Evolutionary conservation across 1,284 basidiomycete genomes (phyloP).

Genomic region (Flammula alnicola): DNA sequence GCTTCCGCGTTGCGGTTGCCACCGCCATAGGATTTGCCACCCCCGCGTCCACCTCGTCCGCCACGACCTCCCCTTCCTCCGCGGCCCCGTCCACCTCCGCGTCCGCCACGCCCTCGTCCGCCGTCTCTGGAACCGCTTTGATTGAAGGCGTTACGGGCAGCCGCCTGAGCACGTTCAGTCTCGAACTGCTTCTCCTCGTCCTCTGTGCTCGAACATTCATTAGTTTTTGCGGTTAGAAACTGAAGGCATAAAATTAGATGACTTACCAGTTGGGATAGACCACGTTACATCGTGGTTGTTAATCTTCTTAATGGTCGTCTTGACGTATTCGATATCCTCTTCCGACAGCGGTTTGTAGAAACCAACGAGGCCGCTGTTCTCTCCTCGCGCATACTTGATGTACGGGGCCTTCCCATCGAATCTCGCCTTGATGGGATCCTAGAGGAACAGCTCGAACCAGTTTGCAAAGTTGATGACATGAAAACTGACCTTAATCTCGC

Average conservation of each 20-base stretch:
- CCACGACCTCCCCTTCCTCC: conserved; percentile 52
- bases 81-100: conserved; percentile 41
- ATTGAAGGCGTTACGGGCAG: conserved; percentile 56
- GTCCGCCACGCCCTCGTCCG: conserved; percentile 27
- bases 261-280: conserved; percentile 62
- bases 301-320: conserved; percentile 63
- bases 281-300: conserved; percentile 66
- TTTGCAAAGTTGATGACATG: not conserved
- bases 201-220: conserved; percentile 32
- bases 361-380: conserved; percentile 72
- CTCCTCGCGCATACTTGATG: conserved; percentile 69
- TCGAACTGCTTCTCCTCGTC: conserved; percentile 68
- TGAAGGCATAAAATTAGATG: conserved; percentile 1
- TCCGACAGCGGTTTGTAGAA: conserved; percentile 72
- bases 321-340: conserved; percentile 67
- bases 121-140: conserved; percentile 29
- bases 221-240: conserved; percentile 1
- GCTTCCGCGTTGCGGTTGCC: conserved; percentile 33
- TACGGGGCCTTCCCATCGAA: conserved; percentile 73
- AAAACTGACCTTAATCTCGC: conserved; percentile 67
- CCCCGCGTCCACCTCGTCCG: conserved; percentile 38
- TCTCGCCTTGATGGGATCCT: conserved; percentile 80
- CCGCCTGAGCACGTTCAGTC: conserved; percentile 69
- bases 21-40: conserved; percentile 32
- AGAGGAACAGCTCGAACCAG: conserved; percentile 3